A percentile compares a stretch with the other conserved stretches of the same genome.
These are phyloP conservation scores for Punica granatum DNA, from an alignment of 345 rosid species.

Conservation along the genomic window DNA sequence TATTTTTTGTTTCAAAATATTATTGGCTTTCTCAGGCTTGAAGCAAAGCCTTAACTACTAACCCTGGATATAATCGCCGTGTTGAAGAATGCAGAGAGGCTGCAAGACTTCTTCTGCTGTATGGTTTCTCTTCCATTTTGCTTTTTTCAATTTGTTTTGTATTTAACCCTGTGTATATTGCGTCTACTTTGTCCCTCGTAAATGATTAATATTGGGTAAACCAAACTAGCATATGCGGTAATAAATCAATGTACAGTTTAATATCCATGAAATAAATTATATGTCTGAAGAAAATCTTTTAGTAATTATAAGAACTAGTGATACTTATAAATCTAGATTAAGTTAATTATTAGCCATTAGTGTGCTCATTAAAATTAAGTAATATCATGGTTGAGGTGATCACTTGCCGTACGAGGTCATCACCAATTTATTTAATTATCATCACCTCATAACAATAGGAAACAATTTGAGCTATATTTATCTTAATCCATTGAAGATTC, in stretches of 20 bases:
- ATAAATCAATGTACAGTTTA: not conserved
- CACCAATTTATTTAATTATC: not conserved
- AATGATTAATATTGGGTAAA: not conserved
- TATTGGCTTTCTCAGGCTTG: slow-evolving; percentile 92
- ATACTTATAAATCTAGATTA: not conserved
- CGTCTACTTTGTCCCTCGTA: not conserved
- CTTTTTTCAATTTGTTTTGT: slow-evolving; percentile 9
- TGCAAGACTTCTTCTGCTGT: slow-evolving; percentile 70
- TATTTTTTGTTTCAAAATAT: slow-evolving; percentile 50
- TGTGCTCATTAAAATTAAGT: no score
- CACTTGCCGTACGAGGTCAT: not conserved
- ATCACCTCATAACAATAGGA: not conserved
- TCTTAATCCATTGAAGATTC: not conserved
- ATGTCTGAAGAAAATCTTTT: not conserved
- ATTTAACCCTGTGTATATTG: not conserved
- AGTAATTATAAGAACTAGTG: not conserved
- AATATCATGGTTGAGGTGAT: no score
- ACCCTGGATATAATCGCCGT: slow-evolving; percentile 87
- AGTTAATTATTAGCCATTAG: no score
- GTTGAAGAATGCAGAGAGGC: slow-evolving; percentile 94
- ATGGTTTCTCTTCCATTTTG: slow-evolving; percentile 13
- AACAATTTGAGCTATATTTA: not conserved
- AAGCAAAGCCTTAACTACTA: slow-evolving; percentile 76
- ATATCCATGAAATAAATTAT: not conserved
- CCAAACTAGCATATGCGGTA: not conserved